Base-by-base conservation (phyloP, 352 stramenopile genomes). In the Vaucheria bursata region DNA sequence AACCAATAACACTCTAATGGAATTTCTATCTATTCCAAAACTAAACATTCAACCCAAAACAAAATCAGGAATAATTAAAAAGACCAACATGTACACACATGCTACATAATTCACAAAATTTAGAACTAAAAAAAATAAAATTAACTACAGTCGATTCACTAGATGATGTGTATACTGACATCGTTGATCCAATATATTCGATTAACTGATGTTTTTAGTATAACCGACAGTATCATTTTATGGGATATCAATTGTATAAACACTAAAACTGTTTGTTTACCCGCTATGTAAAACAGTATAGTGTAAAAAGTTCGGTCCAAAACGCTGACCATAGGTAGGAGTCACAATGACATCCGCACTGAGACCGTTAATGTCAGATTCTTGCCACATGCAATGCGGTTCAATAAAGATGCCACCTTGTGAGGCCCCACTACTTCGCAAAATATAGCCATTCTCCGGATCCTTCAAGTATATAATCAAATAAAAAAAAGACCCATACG, bases 211-310 rank as follows among this genome's bases (percentile, higher is more conserved):
- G n/a, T n/a, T n/a, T n/a, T n/a, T n/a, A n/a, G n/a, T n/a, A n/a
- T n/a, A n/a, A n/a, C n/a, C n/a, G n/a, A n/a, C n/a, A n/a, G n/a
- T n/a, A n/a, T n/a, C n/a, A n/a, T n/a, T n/a, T n/a, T n/a, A n/a
- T n/a, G n/a, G n/a, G n/a, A n/a, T 25, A 25, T 59, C 45, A 59
- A 12, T 18, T 59, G 45, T 25, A 12, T 18, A 25, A 59, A 25
- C 12, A 12, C 45, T 18, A 59, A 25, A 18, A 12, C 45, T 59
- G 45, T 25, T 59, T 59, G 8, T 34, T 2, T 34, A 68, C 53
- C 53, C 53, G 53, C 53, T 68, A 34, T 68, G 34, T 31, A 68
- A 34, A 34, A 68, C 8, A 31, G 53, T 68, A 34, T 68, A 68
- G 53, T 68, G 53, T 2, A 68, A 34, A 2, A 7, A 2, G 31